Percentiles rank a stretch among this genome's conserved stretches.
Evolutionary conservation across 176 grass and related monocot genomes (phyloP).

Genomic region (Poa annua): DNA sequence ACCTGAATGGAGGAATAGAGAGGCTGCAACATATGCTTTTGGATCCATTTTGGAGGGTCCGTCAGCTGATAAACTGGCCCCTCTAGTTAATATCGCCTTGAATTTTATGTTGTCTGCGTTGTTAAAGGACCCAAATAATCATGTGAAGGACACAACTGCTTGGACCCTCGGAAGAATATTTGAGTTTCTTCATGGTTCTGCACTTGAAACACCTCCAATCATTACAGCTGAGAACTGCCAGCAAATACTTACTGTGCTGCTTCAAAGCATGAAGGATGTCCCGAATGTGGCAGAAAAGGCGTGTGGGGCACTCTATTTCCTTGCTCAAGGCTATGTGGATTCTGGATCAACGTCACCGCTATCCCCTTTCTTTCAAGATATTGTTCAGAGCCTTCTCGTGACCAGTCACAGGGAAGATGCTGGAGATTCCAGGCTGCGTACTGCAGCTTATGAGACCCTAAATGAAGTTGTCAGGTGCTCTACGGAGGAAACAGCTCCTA

Average conservation of each 20-base stretch:
- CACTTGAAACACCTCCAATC: constrained; percentile 67
- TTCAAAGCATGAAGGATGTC: constrained; percentile 93
- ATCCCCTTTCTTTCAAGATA: constrained; percentile 80
- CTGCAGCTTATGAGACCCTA: constrained; percentile 83
- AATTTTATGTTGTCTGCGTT: constrained; percentile 79
- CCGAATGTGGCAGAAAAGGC: constrained; percentile 94
- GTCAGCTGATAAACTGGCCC: constrained; percentile 77
- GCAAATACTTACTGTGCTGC: constrained; percentile 78
- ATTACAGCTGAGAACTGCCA: constrained; percentile 72
- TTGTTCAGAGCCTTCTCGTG: constrained; percentile 76
- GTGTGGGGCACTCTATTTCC: constrained; percentile 88
- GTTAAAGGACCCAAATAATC: constrained; percentile 78
- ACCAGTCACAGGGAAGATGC: constrained; percentile 81
- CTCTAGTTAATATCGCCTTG: constrained; percentile 74
- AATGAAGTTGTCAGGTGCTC: constrained; percentile 91
- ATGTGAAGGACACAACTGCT: constrained; percentile 91
- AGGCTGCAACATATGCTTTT: constrained; percentile 89
- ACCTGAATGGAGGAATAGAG: constrained; percentile 77
- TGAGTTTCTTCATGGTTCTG: constrained; percentile 84
- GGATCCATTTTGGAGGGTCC: constrained; percentile 91
- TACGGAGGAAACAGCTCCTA: constrained; percentile 64
- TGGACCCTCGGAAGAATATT: constrained; percentile 94
- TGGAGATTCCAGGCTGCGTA: constrained; percentile 66
- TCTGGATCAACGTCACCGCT: constrained; percentile 58
- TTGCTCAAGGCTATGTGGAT: constrained; percentile 85